phyloP scores from a whole-genome alignment of 164 flowering plant genomes.

The Umbellularia californica region DNA sequence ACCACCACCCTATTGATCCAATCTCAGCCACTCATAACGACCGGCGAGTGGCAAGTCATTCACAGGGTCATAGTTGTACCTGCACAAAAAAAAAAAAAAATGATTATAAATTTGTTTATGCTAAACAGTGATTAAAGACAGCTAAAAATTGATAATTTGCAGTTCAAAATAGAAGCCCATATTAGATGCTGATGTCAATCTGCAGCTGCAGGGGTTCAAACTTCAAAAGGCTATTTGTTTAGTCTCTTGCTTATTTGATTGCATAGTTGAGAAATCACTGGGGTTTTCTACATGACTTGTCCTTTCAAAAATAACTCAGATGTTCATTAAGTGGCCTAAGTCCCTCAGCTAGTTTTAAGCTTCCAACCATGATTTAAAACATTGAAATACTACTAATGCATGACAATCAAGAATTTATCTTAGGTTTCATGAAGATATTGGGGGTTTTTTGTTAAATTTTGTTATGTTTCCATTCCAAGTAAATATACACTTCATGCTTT shows the following conservation, averaged over 20 bases:
- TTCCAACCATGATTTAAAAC: not conserved
- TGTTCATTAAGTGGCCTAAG: too few relatives aligned
- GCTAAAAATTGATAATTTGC: too few relatives aligned
- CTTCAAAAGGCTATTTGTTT: too few relatives aligned
- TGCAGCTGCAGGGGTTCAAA: not conserved
- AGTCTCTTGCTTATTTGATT: too few relatives aligned
- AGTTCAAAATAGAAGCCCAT: too few relatives aligned
- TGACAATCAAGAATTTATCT: not conserved
- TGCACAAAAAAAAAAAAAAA: conserved; percentile 22
- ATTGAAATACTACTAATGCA: not conserved
- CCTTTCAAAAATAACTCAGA: too few relatives aligned
- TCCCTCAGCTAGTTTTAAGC: not conserved
- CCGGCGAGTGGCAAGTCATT: conserved; percentile 77
- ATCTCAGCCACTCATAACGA: conserved; percentile 71
- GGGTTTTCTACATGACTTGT: too few relatives aligned
- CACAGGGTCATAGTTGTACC: conserved; percentile 82
- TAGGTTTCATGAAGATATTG: not conserved
- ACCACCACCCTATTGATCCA: conserved; percentile 26
- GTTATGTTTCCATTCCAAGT: too few relatives aligned
- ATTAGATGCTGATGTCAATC: not conserved
- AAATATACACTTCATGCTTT: too few relatives aligned
- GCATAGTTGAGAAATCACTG: too few relatives aligned
- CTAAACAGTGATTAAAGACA: too few relatives aligned
- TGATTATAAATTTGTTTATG: not conserved
- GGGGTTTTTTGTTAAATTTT: not conserved